Evolutionary conservation across 257 asterid genomes (phyloP), one percentile per base, ranked within the genome.

Genomic region (Plectranthus barbatus): DNA sequence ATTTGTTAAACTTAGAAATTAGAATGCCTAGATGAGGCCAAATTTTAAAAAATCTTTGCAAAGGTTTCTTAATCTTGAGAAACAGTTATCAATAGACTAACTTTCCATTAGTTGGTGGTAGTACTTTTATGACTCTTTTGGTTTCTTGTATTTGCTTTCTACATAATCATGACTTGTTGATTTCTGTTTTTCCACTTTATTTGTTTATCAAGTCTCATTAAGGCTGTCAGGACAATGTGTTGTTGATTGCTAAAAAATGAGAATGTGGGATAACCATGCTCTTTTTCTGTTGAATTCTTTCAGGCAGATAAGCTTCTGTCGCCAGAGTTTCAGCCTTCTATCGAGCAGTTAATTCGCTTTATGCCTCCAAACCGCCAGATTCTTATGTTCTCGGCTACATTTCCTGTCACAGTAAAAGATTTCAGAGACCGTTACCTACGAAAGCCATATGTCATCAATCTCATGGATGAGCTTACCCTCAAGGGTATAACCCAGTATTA

Each of bases 291-390:
- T 48, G 31, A 53, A 79, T 59, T 66, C 64, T 68, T 78, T 77
- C 94, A 86, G 97, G 97, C 97, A 57, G 97, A 86, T 76, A 90
- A 86, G 83, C 97, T 90, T 72, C 75, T 90, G 64, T 84, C 97
- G 0, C 97, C 97, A 4, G 97, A 90, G 81, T 90, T 90, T 72
- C 94, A 84, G 65, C 97, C 97, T 57, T 86, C 97, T 33, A 74
- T 90, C 8, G 85, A 80, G 85, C 91, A 86, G 70, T 78, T 90
- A 63, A 84, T 90, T 69, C 77, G 77, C 59, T 90, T 83, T 76
- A 21, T 81, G 74, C 90, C 94, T 42, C 59, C 76, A 73, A 78
- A 74, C 75, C 90, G 97, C 61, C 97, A 90, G 77, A 83, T 90
- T 21, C 88, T 90, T 62, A 86, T 90, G 97, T 90, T 79, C 78